Base-by-base conservation (phyloP, 176 grass and related monocot species). In the Phoenix roebelenii region DNA sequence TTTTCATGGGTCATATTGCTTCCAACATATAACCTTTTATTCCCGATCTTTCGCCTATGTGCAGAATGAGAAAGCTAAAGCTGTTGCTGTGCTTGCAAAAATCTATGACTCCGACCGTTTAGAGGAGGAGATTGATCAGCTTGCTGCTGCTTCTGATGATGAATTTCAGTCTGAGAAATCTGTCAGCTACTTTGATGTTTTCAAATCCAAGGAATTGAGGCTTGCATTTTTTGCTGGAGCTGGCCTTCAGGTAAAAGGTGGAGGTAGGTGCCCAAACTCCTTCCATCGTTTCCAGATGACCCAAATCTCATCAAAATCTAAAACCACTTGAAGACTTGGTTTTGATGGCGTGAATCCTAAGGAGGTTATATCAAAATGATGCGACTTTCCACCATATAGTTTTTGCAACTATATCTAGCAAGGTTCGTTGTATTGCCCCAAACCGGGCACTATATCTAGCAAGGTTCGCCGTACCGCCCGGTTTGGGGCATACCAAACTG, bases 191-290 rank as follows among this genome's bases (percentile, higher is more conserved):
- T 59, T 88, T 65, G 81, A 91, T 50, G 82, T 97, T 54, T 88
- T 97, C 58, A 87, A 79, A 63, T 88, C 49, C 0, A 97, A 91
- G 59, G 92, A 97, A 79, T 74, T 97, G 55, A 76, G 87, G 51
- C 78, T 91, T 65, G 92, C 92, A 0, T 91, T 97, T 88, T 87
- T 75, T 16, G 87, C 87, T 55, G 92, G 92, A 68, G 92, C 92
- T 72, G 92, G 87, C 25, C 87, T 97, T 72, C 92, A 97, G 86
- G 92, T 97, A 69, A 70, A 55, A 44, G 35, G 9, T 44, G 35
- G 35, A 44, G 35, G 35, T 44, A 44, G 14, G 35, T 44, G 35
- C 35, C 35, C 35, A 28, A 23, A 55, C 24, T 14, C 7, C 32
- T 63, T 20, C 18, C 2, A 10, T 50, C 49, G 5, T 22, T 64